Evolutionary conservation across 345 rosid species (phyloP), one percentile per base, ranked within the genome.

Genomic region (Rhizophora apiculata): DNA sequence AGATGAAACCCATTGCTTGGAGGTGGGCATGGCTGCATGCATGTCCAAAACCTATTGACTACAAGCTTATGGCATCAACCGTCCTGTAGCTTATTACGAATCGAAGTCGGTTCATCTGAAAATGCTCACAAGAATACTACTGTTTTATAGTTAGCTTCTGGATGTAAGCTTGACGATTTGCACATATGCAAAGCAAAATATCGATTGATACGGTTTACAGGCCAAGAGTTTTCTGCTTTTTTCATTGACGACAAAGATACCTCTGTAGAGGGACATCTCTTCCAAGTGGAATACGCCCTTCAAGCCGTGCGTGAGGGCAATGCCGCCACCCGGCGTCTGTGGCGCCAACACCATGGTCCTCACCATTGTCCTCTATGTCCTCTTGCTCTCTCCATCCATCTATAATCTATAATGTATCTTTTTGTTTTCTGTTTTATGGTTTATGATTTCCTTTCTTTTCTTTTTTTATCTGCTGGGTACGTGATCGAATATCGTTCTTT

Each of bases 231-330:
- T 11, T 39, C 48, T 39, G 48, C 48, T 0, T 11, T 39, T 10
- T 11, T 11, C 48, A 39, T 11, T 39, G 11, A 39, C 15, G 48
- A 39, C 48, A 39, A 39, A 39, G 48, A 6, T 11, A 10, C 2
- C 48, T 10, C 2, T 11, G 2, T 39, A 2, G 16, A 39, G 48
- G 3, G 15, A 9, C 93, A 89, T 52, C 83, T 91, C 30, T 94
- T 94, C 79, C 97, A 89, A 70, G 96, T 94, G 4, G 98, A 94
- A 59, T 94, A 91, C 82, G 98, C 97, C 15, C 94, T 94, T 18
- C 97, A 94, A 85, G 96, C 96, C 37, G 9, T 34, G 37, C 81
- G 97, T 94, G 70, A 89, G 64, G 97, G 98, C 2, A 94, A 94
- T 85, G 98, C 98, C 73, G 96, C 97, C 85, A 95, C 37, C 68